Percentiles rank a stretch among this genome's conserved stretches.
phyloP scores from a whole-genome alignment of 148 eudicot species.

The Dianthus caryophyllus region DNA sequence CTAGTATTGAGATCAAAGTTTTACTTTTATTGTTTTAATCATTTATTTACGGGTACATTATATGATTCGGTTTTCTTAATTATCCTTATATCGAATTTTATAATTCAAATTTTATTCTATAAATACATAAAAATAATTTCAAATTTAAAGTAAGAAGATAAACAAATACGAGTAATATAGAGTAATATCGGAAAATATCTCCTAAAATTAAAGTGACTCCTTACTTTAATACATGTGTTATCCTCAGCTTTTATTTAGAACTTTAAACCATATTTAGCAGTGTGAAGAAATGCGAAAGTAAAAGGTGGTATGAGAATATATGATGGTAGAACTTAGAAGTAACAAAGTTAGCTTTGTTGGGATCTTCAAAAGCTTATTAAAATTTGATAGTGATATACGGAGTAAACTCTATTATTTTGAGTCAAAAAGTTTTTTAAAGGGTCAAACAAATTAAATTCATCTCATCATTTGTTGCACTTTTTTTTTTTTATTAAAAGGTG shows the following conservation, averaged over 20 bases:
- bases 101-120: too few relatives aligned
- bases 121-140: too few relatives aligned
- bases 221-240: conserved; percentile 3
- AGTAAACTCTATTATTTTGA: neutral
- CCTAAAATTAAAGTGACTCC: too few relatives aligned
- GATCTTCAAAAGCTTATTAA: conserved; percentile 27
- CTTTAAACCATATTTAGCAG: conserved; percentile 12
- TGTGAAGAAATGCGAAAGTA: conserved; percentile 16
- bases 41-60: too few relatives aligned
- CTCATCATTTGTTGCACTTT: neutral
- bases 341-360: conserved; percentile 24
- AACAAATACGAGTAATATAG: too few relatives aligned
- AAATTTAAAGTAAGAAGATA: too few relatives aligned
- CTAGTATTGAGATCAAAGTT: too few relatives aligned
- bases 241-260: neutral
- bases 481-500: neutral
- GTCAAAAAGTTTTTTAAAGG: neutral
- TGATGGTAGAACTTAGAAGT: neutral
- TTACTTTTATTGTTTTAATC: too few relatives aligned
- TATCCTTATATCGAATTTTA: too few relatives aligned
- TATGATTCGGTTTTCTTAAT: too few relatives aligned
- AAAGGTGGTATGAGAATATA: neutral
- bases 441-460: neutral
- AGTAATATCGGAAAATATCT: too few relatives aligned
- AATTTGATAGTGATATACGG: conserved; percentile 13